Percentiles rank a stretch among this genome's conserved stretches.
These are phyloP conservation scores for Kalanchoe fedtschenkoi DNA, from an alignment of 164 flowering plant species.

Conservation along the genomic window DNA sequence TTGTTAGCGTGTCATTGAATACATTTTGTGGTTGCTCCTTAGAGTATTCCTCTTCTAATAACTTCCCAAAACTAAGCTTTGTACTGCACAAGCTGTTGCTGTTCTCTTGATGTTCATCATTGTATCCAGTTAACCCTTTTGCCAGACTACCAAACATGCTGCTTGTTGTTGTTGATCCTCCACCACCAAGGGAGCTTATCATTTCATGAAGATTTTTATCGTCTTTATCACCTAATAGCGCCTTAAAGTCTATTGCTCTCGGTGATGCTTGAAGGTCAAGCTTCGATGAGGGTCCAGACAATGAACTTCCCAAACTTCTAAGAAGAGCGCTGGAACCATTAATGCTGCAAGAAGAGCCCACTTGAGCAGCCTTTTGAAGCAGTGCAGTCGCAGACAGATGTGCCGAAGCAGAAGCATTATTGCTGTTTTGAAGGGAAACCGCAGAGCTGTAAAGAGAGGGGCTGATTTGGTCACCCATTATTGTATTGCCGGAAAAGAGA, in stretches of 20 bases:
- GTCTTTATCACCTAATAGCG: conserved; percentile 22
- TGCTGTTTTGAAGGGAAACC: conserved; percentile 15
- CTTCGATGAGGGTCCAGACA: neutral
- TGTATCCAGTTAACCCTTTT: neutral
- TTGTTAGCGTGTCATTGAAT: conserved; percentile 36
- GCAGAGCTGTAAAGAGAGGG: conserved; percentile 20
- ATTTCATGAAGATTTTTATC: conserved; percentile 33
- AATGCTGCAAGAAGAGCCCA: conserved; percentile 43
- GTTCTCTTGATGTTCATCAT: neutral
- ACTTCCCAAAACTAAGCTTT: neutral
- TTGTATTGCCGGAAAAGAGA: conserved; percentile 19
- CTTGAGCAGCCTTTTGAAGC: conserved; percentile 58
- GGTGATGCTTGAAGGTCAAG: conserved; percentile 10
- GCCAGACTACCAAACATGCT: neutral
- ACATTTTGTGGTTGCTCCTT: conserved; percentile 13
- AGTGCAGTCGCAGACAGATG: conserved; percentile 64
- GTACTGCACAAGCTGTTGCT: neutral
- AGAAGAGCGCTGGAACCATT: conserved; percentile 15
- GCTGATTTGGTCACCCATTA: conserved; percentile 23
- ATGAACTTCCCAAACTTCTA: conserved; percentile 13
- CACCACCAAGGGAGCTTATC: conserved; percentile 31
- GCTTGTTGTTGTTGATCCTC: neutral
- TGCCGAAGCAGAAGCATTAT: neutral
- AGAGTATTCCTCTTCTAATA: conserved; percentile 18
- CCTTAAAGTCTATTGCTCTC: conserved; percentile 14